A percentile compares a stretch with the other conserved stretches of the same genome.
Evolutionary conservation across 257 asterid species (phyloP).

Genomic region (Nicotiana tomentosiformis): DNA sequence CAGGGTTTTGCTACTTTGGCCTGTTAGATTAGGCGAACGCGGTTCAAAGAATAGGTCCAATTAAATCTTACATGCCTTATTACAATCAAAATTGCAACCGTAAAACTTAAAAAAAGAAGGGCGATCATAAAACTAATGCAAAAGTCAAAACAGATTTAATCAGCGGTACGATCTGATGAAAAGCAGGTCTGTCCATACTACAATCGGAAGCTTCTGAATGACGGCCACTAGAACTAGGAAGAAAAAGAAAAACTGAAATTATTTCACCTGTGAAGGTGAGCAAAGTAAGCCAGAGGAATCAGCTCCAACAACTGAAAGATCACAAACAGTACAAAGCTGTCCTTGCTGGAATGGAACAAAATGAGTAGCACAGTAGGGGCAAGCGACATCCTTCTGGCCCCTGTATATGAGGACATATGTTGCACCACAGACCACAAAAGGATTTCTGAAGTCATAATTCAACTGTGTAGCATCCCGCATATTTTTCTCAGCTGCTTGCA

Average conservation of each 20-base stretch:
- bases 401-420: conserved; percentile 74
- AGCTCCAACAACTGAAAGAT: conserved; percentile 64
- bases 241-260: conserved; percentile 12
- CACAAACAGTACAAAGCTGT: conserved; percentile 65
- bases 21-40: not conserved
- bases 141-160: conserved; percentile 1
- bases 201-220: conserved; percentile 5
- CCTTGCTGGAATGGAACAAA: conserved; percentile 64
- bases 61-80: conserved; percentile 11
- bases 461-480: conserved; percentile 61
- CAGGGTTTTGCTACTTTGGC: not conserved
- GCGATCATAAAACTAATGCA: conserved; percentile 4
- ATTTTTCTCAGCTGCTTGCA: conserved; percentile 67
- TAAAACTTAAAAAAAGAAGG: not conserved
- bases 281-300: conserved; percentile 90
- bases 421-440: conserved; percentile 84
- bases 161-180: conserved; percentile 13
- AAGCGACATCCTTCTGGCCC: conserved; percentile 72
- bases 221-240: not conserved
- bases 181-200: conserved; percentile 1
- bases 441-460: conserved; percentile 82
- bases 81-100: conserved; percentile 13
- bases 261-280: conserved; percentile 71
- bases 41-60: conserved; percentile 8
- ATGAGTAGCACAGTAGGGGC: conserved; percentile 72